A percentile compares a stretch with the other conserved stretches of the same genome.
These are phyloP conservation scores for Aspergillus sp. DNA, from an alignment of 2,329 filamentous ascomycete species.

Conservation along the genomic window DNA sequence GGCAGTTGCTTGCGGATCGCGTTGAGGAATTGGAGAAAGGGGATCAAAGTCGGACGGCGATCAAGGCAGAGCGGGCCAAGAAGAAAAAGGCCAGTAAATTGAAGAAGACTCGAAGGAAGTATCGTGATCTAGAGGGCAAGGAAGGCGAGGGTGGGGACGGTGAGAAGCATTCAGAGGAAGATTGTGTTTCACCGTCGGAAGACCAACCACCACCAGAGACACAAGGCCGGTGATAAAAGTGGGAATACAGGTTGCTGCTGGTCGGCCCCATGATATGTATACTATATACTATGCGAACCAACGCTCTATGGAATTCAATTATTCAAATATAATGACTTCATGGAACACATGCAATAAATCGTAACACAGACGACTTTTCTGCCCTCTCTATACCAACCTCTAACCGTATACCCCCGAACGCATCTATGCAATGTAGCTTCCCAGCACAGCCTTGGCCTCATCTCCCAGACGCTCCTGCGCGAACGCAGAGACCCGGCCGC, in stretches of 20 bases:
- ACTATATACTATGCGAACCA: not conserved
- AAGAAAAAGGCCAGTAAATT: constrained; percentile 39
- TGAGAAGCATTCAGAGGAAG: not conserved
- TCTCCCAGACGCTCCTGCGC: constrained; percentile 63
- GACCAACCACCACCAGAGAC: not conserved
- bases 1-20: constrained; percentile 66
- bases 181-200: not conserved
- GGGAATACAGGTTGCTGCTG: not conserved
- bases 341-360: constrained; percentile 3
- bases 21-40: constrained; percentile 72
- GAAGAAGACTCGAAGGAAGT: constrained; percentile 42
- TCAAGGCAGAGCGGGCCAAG: constrained; percentile 81
- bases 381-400: not conserved
- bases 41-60: constrained; percentile 64
- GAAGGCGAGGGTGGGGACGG: constrained; percentile 7
- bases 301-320: not conserved
- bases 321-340: not conserved
- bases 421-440: constrained; percentile 38
- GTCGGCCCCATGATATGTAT: not conserved
- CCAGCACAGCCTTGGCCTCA: constrained; percentile 47
- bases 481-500: constrained; percentile 63
- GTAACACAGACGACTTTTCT: not conserved
- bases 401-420: not conserved
- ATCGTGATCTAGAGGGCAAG: constrained; percentile 30
- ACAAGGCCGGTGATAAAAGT: not conserved